A percentile compares a stretch with the other conserved stretches of the same genome.
Conservation (phyloP, 305 asterid species). For the Fraxinus greggii region DNA sequence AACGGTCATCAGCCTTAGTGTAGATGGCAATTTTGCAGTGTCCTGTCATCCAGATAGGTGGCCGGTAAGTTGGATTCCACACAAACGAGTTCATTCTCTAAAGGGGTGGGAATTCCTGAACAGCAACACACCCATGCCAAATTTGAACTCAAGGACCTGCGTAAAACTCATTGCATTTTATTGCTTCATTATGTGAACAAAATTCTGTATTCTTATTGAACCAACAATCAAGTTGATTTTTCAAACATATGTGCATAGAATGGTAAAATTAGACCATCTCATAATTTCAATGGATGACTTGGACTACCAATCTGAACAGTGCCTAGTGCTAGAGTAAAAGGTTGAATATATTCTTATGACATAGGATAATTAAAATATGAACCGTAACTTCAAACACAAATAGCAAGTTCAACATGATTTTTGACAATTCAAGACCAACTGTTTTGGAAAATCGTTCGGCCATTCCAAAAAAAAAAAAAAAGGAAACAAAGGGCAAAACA, state of each 20-base stretch:
- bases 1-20: not conserved
- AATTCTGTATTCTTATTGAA: not conserved
- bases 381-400: not conserved
- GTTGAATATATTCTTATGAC: not conserved
- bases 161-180: not conserved
- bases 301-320: not conserved
- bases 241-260: not conserved
- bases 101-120: not conserved
- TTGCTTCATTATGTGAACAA: not conserved
- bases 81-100: not conserved
- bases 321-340: not conserved
- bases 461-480: not conserved
- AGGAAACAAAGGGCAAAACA: not conserved
- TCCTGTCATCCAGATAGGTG: not conserved
- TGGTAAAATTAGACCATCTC: not conserved
- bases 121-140: not conserved
- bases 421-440: not conserved
- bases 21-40: not conserved
- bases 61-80: not conserved
- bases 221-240: not conserved
- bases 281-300: not conserved
- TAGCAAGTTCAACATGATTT: not conserved
- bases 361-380: not conserved
- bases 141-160: not conserved
- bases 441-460: not conserved